A percentile compares a stretch with the other conserved stretches of the same genome.
phyloP scores from a whole-genome alignment of 306 rosid species.

The Glycyrrhiza uralensis region DNA sequence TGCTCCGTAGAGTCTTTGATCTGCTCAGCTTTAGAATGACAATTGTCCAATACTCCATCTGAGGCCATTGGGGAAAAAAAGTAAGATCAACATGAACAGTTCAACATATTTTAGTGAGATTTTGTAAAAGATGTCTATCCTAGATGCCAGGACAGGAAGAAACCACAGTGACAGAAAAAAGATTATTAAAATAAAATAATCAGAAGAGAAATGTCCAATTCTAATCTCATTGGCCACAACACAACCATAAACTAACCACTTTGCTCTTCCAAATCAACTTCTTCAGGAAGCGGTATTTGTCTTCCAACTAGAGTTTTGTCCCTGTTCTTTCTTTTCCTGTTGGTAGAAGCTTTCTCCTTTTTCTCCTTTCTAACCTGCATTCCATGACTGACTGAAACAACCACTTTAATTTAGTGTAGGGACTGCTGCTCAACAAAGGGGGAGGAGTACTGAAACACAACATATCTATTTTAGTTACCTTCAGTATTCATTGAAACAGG shows the following conservation, averaged over 20 bases:
- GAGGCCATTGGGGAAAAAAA: neutral
- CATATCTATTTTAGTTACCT: slow-evolving; percentile 24
- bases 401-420: neutral
- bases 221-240: neutral
- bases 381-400: slow-evolving; percentile 37
- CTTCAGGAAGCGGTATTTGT: slow-evolving; percentile 9
- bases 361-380: slow-evolving; percentile 3
- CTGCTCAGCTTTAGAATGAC: slow-evolving; percentile 4
- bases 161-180: neutral
- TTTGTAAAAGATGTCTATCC: too few relatives aligned
- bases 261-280: slow-evolving; percentile 28
- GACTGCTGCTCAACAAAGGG: neutral
- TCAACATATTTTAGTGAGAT: neutral
- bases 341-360: slow-evolving; percentile 27
- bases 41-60: slow-evolving; percentile 14
- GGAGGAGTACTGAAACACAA: neutral
- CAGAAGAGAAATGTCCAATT: neutral
- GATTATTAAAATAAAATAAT: neutral
- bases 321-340: slow-evolving; percentile 37
- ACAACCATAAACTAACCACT: slow-evolving; percentile 33
- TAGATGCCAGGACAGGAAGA: neutral
- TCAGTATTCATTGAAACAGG: slow-evolving; percentile 15
- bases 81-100: neutral
- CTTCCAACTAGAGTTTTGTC: slow-evolving; percentile 2
- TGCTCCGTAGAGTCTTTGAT: neutral